Evolutionary conservation across 768 basidiomycete genomes (phyloP).

Genomic region (Plicaturopsis crispa): DNA sequence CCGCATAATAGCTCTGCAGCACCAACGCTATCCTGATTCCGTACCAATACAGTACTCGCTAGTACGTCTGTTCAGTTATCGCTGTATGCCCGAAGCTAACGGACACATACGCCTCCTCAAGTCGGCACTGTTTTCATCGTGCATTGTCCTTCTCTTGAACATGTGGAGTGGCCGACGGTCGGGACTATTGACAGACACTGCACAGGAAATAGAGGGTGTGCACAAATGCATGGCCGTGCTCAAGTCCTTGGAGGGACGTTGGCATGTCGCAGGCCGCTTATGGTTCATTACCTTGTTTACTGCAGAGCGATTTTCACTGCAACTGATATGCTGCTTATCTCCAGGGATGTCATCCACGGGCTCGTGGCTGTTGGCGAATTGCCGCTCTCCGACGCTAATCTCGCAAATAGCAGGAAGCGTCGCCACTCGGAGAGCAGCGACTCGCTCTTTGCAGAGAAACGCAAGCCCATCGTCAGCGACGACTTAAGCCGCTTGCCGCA

Average conservation of each 20-base stretch:
- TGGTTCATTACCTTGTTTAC: slow-evolving; percentile 25
- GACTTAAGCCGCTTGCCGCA: no score
- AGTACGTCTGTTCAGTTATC: no score
- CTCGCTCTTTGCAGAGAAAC: no score
- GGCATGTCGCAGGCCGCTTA: slow-evolving; percentile 40
- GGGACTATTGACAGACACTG: slow-evolving; percentile 31
- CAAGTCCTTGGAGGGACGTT: slow-evolving; percentile 17
- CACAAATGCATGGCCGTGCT: slow-evolving; percentile 39
- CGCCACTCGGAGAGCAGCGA: slow-evolving; percentile 51
- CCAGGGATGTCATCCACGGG: slow-evolving; percentile 46
- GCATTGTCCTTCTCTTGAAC: slow-evolving; percentile 46
- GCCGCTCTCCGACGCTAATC: no score
- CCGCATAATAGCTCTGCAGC: no score
- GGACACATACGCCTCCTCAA: no score
- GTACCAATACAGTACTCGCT: neutral
- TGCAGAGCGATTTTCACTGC: neutral
- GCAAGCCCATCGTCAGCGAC: no score
- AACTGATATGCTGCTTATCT: neutral
- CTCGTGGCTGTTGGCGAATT: slow-evolving; percentile 44
- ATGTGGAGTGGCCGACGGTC: slow-evolving; percentile 45
- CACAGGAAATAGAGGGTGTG: slow-evolving; percentile 46
- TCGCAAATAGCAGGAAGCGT: slow-evolving; percentile 51
- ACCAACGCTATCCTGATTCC: no score
- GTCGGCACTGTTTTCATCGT: slow-evolving; percentile 41
- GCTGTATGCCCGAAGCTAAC: no score